These are phyloP conservation scores for Diaporthe sp. DNA, from an alignment of 2,329 filamentous ascomycete genomes.

Conservation along the genomic window DNA sequence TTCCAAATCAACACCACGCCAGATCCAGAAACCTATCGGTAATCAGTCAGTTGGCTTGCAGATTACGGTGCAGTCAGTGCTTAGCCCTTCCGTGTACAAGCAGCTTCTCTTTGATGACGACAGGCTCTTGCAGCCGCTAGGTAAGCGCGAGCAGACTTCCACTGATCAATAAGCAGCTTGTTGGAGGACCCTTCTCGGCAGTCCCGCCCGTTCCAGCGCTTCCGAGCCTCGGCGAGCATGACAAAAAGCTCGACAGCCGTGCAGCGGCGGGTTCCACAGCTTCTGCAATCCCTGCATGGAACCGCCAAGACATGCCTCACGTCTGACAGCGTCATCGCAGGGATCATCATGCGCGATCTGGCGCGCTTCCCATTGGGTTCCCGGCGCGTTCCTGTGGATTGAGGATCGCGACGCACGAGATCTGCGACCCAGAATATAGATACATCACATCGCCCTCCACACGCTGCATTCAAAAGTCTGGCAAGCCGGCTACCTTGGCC, in stretches of 20 bases:
- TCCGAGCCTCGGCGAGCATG: slow-evolving; percentile 25
- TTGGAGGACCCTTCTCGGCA: too few relatives aligned
- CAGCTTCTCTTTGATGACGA: slow-evolving; percentile 19
- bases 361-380: slow-evolving; percentile 25
- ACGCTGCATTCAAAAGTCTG: not conserved
- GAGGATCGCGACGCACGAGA: slow-evolving; percentile 4
- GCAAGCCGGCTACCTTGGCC: not conserved
- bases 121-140: slow-evolving; percentile 23
- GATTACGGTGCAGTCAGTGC: not conserved
- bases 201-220: not conserved
- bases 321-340: slow-evolving; percentile 35
- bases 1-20: slow-evolving; percentile 10
- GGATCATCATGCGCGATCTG: slow-evolving; percentile 33
- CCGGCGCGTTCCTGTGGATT: slow-evolving; percentile 2
- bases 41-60: slow-evolving; percentile 18
- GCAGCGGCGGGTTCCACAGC: slow-evolving; percentile 3
- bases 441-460: not conserved
- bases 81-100: not conserved
- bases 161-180: slow-evolving; percentile 36
- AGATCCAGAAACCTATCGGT: slow-evolving; percentile 23
- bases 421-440: not conserved
- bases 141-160: slow-evolving; percentile 1
- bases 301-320: slow-evolving; percentile 9
- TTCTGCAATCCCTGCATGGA: slow-evolving; percentile 30
- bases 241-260: not conserved